Percentiles rank a stretch among this genome's conserved stretches.
phyloP scores from a whole-genome alignment of 495 filamentous ascomycete genomes.

The Trichoderma reesei region DNA sequence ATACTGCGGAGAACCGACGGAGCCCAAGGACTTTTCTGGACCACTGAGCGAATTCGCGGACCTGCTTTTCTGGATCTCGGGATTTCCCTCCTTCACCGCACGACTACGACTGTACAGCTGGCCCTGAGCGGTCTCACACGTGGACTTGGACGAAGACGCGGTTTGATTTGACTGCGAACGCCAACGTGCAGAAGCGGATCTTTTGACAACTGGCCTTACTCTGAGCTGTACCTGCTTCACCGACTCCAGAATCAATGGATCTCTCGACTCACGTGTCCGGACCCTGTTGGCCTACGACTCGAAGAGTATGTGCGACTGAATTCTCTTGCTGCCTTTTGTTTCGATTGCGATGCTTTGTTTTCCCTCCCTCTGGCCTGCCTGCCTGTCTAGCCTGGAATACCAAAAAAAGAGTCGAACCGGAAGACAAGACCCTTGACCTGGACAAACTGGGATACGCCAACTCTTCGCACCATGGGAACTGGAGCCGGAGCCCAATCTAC shows the following conservation, averaged over 20 bases:
- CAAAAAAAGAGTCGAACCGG: neutral
- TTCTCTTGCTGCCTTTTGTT: neutral
- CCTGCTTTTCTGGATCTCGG: constrained; percentile 7
- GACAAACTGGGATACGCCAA: neutral
- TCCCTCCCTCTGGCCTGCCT: neutral
- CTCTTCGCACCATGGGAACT: neutral
- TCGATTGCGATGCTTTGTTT: neutral
- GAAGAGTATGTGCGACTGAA: constrained; percentile 11
- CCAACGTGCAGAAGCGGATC: constrained; percentile 4
- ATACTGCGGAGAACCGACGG: constrained; percentile 4
- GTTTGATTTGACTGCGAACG: constrained; percentile 7
- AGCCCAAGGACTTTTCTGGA: constrained; percentile 1
- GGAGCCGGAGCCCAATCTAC: constrained; percentile 4
- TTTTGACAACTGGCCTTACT: constrained; percentile 5
- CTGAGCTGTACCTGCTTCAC: constrained; percentile 4
- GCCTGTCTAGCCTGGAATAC: neutral
- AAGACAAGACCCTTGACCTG: neutral
- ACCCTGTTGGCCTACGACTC: constrained; percentile 2
- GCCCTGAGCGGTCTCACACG: neutral
- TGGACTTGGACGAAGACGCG: neutral
- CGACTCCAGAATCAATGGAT: neutral
- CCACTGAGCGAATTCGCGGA: neutral
- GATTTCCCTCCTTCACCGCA: neutral
- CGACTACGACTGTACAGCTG: constrained; percentile 4
- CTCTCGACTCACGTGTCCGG: constrained; percentile 6